Percentiles rank a stretch among this genome's conserved stretches.
phyloP scores from a whole-genome alignment of 2,329 filamentous ascomycete genomes.

The Gnomoniopsis sp. region DNA sequence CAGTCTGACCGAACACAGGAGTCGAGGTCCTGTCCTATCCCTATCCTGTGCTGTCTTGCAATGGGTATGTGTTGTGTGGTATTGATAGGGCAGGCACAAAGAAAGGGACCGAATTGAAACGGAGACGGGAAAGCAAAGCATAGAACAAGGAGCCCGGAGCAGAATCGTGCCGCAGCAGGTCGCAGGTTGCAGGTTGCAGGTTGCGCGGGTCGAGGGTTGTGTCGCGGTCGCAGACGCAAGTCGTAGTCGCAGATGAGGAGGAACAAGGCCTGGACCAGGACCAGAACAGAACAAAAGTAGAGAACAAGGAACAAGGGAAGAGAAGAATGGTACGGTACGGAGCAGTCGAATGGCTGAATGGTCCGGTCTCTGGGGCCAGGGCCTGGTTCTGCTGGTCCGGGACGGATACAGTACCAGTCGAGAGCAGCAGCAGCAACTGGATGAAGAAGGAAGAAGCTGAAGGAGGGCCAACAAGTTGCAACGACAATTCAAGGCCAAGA shows the following conservation, averaged over 20 bases:
- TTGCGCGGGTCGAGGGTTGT: not conserved
- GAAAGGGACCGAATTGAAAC: slow-evolving; percentile 15
- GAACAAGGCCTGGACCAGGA: not conserved
- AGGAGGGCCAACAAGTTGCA: not conserved
- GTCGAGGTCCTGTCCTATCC: not conserved
- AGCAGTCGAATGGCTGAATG: not conserved
- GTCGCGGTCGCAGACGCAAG: not conserved
- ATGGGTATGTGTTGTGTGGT: not conserved
- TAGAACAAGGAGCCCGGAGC: slow-evolving; percentile 5
- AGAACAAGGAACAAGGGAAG: not conserved
- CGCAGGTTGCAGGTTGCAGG: not conserved
- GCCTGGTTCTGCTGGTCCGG: too few relatives aligned
- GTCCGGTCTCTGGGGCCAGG: too few relatives aligned
- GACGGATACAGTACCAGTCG: not conserved
- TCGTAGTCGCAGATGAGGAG: not conserved
- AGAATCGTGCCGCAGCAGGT: not conserved
- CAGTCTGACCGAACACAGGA: not conserved
- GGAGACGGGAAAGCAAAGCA: slow-evolving; percentile 13
- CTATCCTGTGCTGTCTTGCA: not conserved
- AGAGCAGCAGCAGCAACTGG: not conserved
- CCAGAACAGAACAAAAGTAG: not conserved
- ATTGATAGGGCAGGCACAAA: not conserved
- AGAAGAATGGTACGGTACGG: not conserved
- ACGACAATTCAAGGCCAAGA: slow-evolving; percentile 8
- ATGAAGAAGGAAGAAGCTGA: not conserved